Evolutionary conservation across 2,329 filamentous ascomycete genomes (phyloP).

Genomic region (Fusarium camptoceras): DNA sequence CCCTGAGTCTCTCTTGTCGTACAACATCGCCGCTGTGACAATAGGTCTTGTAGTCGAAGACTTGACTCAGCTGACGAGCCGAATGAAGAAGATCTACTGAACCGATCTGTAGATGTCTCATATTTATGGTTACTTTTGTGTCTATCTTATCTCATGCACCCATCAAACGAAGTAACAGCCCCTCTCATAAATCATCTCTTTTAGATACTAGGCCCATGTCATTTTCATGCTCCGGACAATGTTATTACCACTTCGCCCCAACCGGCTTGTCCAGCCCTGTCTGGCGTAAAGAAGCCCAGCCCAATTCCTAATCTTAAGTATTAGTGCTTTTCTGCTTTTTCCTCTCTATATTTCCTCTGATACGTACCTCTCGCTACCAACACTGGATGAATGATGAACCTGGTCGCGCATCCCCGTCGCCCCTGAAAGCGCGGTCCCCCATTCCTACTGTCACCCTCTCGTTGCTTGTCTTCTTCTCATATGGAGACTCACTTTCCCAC

Average conservation of each 20-base stretch:
- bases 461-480: conserved; percentile 36
- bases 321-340: conserved; percentile 30
- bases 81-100: not conserved
- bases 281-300: conserved; percentile 25
- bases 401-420: conserved; percentile 41
- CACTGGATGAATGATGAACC: conserved; percentile 31
- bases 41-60: conserved; percentile 1
- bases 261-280: conserved; percentile 13
- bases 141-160: conserved; percentile 18
- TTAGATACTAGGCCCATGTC: conserved; percentile 21
- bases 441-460: conserved; percentile 40
- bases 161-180: conserved; percentile 8
- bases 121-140: conserved; percentile 8
- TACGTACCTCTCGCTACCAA: conserved; percentile 20
- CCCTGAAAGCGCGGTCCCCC: conserved; percentile 38
- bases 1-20: conserved; percentile 16
- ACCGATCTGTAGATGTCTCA: conserved; percentile 9
- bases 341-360: not conserved
- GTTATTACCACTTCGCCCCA: conserved; percentile 20
- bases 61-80: not conserved
- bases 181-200: conserved; percentile 18
- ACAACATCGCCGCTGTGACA: conserved; percentile 10
- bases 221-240: conserved; percentile 28
- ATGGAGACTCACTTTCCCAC: conserved; percentile 20
- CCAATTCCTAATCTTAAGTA: conserved; percentile 36